Evolutionary conservation across 345 rosid genomes (phyloP).

Genomic region (Ricinus communis): DNA sequence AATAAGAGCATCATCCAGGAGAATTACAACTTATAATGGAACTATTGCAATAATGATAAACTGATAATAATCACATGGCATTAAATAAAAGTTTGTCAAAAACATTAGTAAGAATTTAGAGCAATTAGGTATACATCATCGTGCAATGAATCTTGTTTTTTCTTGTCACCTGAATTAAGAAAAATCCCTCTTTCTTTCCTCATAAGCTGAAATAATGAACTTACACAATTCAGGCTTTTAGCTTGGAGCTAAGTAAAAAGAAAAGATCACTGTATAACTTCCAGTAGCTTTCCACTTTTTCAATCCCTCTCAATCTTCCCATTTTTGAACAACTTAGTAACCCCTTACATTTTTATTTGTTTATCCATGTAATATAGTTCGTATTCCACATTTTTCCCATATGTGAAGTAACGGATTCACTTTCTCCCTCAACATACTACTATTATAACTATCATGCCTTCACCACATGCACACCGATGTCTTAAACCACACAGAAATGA

Average conservation of each 20-base stretch:
- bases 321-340: not conserved
- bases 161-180: not conserved
- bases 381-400: not conserved
- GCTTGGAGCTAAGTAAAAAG: not conserved
- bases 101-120: not conserved
- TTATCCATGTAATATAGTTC: not conserved
- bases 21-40: not conserved
- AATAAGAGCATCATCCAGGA: not conserved
- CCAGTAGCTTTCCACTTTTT: not conserved
- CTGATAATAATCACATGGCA: not conserved
- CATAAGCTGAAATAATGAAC: not conserved
- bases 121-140: not conserved
- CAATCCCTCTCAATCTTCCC: not conserved
- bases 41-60: not conserved
- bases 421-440: not conserved
- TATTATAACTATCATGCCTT: not conserved
- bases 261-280: not conserved
- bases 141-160: not conserved
- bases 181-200: not conserved
- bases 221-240: not conserved
- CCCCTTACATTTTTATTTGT: conserved; percentile 5
- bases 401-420: not conserved
- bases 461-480: not conserved
- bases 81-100: not conserved
- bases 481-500: not conserved